Evolutionary conservation across 2,329 filamentous ascomycete species (phyloP).

Genomic region (Talaromyces sp.): DNA sequence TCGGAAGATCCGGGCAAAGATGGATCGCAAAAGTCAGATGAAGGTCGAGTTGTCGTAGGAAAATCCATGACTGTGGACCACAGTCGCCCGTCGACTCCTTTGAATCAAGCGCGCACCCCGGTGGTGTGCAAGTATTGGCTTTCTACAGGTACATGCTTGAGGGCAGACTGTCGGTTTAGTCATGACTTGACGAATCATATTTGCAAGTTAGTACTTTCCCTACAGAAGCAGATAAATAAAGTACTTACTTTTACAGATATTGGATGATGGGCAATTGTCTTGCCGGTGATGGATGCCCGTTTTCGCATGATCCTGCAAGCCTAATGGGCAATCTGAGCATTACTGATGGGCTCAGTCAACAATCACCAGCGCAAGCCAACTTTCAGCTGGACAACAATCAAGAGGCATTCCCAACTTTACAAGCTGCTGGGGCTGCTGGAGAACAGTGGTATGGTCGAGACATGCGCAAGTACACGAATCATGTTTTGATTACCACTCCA

Average conservation of each 20-base stretch:
- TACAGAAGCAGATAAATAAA: not conserved
- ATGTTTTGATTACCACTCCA: slow-evolving; percentile 46
- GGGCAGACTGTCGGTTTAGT: slow-evolving; percentile 94
- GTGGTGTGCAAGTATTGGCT: slow-evolving; percentile 97
- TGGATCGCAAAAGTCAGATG: slow-evolving; percentile 53
- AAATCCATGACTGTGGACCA: slow-evolving; percentile 79
- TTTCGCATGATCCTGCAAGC: slow-evolving; percentile 90
- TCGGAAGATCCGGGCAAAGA: slow-evolving; percentile 68
- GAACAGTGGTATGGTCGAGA: slow-evolving; percentile 58
- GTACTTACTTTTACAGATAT: slow-evolving; percentile 49
- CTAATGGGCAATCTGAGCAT: slow-evolving; percentile 78
- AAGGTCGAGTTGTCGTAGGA: slow-evolving; percentile 70
- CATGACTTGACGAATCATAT: slow-evolving; percentile 94
- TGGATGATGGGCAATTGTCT: slow-evolving; percentile 96
- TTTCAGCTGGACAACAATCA: slow-evolving; percentile 76
- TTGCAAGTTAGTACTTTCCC: slow-evolving; percentile 72
- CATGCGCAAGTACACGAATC: slow-evolving; percentile 42
- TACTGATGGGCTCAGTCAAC: slow-evolving; percentile 51
- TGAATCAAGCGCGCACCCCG: slow-evolving; percentile 68
- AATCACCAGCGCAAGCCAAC: slow-evolving; percentile 60
- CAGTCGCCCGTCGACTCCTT: slow-evolving; percentile 70
- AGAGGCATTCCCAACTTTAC: slow-evolving; percentile 77
- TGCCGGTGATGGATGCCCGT: slow-evolving; percentile 89
- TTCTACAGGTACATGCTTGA: slow-evolving; percentile 89
- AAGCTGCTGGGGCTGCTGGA: slow-evolving; percentile 55